Evolutionary conservation across 345 rosid genomes (phyloP), one percentile per base, ranked within the genome.

Genomic region (Brassica cretica): DNA sequence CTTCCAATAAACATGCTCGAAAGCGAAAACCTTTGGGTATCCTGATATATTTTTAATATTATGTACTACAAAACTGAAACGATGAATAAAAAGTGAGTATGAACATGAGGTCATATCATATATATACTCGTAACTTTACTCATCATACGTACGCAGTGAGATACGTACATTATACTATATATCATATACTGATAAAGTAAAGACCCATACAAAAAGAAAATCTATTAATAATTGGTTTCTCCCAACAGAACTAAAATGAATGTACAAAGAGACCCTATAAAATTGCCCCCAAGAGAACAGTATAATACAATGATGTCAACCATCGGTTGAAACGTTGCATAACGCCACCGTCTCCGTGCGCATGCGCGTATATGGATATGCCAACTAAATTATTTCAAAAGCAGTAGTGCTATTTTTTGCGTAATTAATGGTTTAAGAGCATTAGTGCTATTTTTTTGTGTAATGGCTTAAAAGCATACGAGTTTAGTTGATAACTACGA

Each of bases 71-170:
- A 46, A 46, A 46, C 53, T 46, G 15, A 46, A 32, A 46, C 12
- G 56, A 78, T 79, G 75, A 68, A 35, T 33, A 37, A 12, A 46
- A 46, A 74, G 66, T 37, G 53, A 27, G 78, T 74, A n/a, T 73
- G 78, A 74, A 73, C 60, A 74, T 16, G 58, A 74, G 66, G 66
- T 79, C 82, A 25, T 51, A 24, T 59, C n/a, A 21, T 12, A 11
- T 41, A 58, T 8, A 51, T 69, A 79, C 82, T 74, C 73, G 78
- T 79, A 63, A 37, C 82, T 69, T 79, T 74, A 74, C 72, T 46
- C 41, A 39, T 74, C 71, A 68, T 49, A 68, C 33, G 14, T 74
- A 73, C 44, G 59, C 55, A 44, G 51, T 12, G 55, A 46, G 53
- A 66, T 71, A 44, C 68, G 49, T 51, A 24, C 12, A n/a, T 15